phyloP scores from a whole-genome alignment of 2,329 filamentous ascomycete genomes.

The Cladosporium sp. region DNA sequence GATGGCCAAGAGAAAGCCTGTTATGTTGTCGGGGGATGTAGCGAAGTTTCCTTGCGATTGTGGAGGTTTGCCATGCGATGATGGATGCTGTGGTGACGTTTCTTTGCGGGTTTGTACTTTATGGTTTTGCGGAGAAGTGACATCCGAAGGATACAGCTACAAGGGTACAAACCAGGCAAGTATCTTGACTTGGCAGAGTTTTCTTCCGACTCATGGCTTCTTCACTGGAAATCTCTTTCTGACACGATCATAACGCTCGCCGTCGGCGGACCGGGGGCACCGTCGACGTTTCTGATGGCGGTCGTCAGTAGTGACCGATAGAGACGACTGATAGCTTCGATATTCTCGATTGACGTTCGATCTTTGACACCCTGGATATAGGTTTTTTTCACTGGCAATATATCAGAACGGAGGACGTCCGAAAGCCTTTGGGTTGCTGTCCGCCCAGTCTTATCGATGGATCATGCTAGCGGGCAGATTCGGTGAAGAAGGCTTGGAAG shows the following conservation, averaged over 20 bases:
- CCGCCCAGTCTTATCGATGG: background rate
- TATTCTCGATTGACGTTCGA: background rate
- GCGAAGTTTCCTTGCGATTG: background rate
- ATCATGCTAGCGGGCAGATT: conserved; percentile 5
- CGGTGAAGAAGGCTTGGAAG: conserved; percentile 4
- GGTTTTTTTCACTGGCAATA: background rate
- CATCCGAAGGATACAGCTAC: background rate
- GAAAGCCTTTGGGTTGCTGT: background rate
- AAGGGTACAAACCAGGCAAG: background rate
- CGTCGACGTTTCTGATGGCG: background rate
- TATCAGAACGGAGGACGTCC: background rate
- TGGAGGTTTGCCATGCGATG: background rate
- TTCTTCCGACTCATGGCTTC: background rate
- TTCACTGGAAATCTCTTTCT: background rate
- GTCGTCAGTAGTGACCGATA: background rate
- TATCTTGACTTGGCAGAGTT: background rate
- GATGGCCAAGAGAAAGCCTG: background rate
- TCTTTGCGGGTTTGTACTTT: background rate
- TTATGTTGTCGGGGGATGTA: background rate
- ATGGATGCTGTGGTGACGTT: background rate
- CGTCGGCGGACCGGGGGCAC: background rate
- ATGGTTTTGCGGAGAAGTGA: conserved; percentile 7
- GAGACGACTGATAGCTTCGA: background rate
- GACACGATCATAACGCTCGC: background rate
- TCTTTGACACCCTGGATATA: background rate